These are phyloP conservation scores for Ogataea pini DNA, from an alignment of 805 yeast species.

Conservation along the genomic window DNA sequence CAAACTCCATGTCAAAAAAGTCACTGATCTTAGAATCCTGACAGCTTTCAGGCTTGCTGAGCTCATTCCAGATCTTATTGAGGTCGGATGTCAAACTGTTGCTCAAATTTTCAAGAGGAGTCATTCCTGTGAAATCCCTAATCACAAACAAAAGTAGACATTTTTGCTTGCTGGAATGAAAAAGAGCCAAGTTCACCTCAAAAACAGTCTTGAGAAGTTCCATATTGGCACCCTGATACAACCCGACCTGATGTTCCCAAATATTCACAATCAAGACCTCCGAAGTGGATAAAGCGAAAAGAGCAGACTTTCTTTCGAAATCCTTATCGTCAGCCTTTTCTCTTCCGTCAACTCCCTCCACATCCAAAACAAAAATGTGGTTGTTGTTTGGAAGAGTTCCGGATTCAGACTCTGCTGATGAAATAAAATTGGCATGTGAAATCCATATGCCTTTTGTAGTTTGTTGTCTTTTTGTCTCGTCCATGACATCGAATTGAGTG, in stretches of 20 bases:
- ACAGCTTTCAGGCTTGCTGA: slow-evolving; percentile 72
- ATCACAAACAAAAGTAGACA: slow-evolving; percentile 81
- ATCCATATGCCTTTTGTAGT: slow-evolving; percentile 88
- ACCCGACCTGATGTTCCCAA: slow-evolving; percentile 97
- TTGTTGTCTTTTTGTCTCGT: slow-evolving; percentile 80
- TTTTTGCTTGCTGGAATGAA: slow-evolving; percentile 60
- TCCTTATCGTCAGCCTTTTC: slow-evolving; percentile 99
- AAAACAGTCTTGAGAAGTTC: slow-evolving; percentile 92
- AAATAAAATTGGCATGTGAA: slow-evolving; percentile 53
- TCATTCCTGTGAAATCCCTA: slow-evolving; percentile 86
- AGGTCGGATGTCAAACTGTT: slow-evolving; percentile 71
- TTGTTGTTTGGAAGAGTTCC: slow-evolving; percentile 20
- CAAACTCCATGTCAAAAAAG: slow-evolving; percentile 83
- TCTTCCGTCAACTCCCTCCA: slow-evolving; percentile 98
- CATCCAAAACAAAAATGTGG: slow-evolving; percentile 81
- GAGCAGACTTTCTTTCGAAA: slow-evolving; percentile 93
- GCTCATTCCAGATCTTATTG: slow-evolving; percentile 71
- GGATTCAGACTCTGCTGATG: slow-evolving; percentile 20
- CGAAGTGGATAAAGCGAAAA: slow-evolving; percentile 89
- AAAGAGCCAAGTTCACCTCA: slow-evolving; percentile 87
- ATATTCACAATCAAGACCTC: slow-evolving; percentile 89
- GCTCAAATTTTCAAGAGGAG: slow-evolving; percentile 74
- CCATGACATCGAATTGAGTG: slow-evolving; percentile 92
- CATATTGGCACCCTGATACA: slow-evolving; percentile 98
- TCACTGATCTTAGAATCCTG: slow-evolving; percentile 59